A percentile compares a stretch with the other conserved stretches of the same genome.
Conservation (phyloP, 2,329 filamentous ascomycete genomes). For the Penicillium fuscoglaucum region DNA sequence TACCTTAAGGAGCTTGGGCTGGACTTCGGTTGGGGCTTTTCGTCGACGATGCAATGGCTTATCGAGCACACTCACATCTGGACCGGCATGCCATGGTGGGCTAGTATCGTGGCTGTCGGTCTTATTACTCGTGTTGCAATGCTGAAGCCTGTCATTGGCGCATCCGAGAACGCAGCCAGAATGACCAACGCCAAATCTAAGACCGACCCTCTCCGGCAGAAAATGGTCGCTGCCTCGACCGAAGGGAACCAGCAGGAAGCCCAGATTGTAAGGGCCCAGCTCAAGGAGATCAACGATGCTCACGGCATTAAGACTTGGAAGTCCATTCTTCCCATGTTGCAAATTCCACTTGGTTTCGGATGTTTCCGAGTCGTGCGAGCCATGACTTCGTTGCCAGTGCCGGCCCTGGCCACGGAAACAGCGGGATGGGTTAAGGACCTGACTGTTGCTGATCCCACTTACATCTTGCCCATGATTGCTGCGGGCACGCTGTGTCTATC, state of each 20-base stretch:
- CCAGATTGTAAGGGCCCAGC: slow-evolving; percentile 50
- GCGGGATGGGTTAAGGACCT: slow-evolving; percentile 78
- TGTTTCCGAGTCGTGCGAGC: slow-evolving; percentile 74
- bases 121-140: slow-evolving; percentile 64
- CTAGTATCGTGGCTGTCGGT: slow-evolving; percentile 66
- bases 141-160: slow-evolving; percentile 64
- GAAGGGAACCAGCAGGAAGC: slow-evolving; percentile 51
- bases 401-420: slow-evolving; percentile 69
- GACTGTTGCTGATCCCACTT: slow-evolving; percentile 73
- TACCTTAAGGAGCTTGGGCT: slow-evolving; percentile 81
- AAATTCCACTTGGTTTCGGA: slow-evolving; percentile 74
- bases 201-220: slow-evolving; percentile 56
- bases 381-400: slow-evolving; percentile 78
- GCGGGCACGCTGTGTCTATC: slow-evolving; percentile 58
- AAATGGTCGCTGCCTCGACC: slow-evolving; percentile 51
- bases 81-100: slow-evolving; percentile 77
- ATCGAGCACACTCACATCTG: slow-evolving; percentile 83
- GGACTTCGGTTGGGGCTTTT: slow-evolving; percentile 82
- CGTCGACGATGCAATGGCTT: slow-evolving; percentile 69
- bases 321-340: slow-evolving; percentile 58
- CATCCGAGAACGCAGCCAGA: slow-evolving; percentile 63
- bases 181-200: slow-evolving; percentile 62
- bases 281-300: slow-evolving; percentile 53
- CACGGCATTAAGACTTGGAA: slow-evolving; percentile 57
- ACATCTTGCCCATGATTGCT: slow-evolving; percentile 66